Percentiles rank a stretch among this genome's conserved stretches.
Conservation (phyloP, 2,329 filamentous ascomycete genomes). For the Pleochaeta shiraiana region DNA sequence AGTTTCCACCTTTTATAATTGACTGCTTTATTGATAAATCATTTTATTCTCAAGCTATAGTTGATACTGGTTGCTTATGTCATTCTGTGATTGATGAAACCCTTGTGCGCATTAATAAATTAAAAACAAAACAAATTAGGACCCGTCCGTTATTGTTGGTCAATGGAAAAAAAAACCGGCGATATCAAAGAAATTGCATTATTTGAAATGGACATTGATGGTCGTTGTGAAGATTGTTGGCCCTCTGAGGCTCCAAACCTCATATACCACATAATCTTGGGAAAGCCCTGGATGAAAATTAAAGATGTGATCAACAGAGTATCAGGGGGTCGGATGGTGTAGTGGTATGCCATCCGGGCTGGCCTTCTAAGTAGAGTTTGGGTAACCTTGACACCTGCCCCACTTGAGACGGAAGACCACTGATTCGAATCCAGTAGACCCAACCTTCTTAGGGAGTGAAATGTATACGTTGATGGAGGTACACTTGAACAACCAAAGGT, state of each 20-base stretch:
- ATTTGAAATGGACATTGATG: not conserved
- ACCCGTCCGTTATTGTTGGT: not conserved
- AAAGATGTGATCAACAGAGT: conserved; percentile 2
- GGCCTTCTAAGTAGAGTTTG: no score
- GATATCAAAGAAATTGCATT: not conserved
- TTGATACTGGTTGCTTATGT: conserved; percentile 2
- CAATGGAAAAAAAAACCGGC: not conserved
- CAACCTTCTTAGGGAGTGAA: no score
- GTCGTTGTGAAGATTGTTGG: not conserved
- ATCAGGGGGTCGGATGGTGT: no score
- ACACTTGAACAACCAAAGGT: no score
- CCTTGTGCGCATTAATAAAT: conserved; percentile 3
- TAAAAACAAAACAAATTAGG: not conserved
- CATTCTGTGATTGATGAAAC: not conserved
- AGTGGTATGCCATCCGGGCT: no score
- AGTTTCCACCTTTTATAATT: not conserved
- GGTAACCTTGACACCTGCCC: no score
- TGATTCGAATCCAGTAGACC: no score
- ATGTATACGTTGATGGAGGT: no score
- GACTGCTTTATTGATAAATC: conserved; percentile 3
- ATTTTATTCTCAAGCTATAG: not conserved
- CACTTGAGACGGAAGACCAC: no score
- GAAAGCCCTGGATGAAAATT: conserved; percentile 1
- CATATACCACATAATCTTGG: not conserved
- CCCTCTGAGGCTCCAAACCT: not conserved